These are phyloP conservation scores for Sclerotinia sclerotiorum DNA, from an alignment of 2,329 filamentous ascomycete genomes.

Conservation along the genomic window DNA sequence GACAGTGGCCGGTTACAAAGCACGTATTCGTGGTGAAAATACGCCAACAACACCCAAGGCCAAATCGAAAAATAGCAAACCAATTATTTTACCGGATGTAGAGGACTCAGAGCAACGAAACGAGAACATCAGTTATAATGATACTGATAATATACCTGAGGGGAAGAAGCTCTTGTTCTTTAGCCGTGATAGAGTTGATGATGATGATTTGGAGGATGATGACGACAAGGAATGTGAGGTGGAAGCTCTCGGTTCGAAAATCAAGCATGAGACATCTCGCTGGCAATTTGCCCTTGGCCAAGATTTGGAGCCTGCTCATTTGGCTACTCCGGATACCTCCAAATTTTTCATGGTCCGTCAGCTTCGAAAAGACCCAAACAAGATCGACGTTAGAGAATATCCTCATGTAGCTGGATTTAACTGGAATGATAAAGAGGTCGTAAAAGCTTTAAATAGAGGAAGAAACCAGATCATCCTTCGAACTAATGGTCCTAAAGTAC, in stretches of 20 bases:
- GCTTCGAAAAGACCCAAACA: neutral
- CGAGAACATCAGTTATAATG: neutral
- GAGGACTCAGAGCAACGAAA: neutral
- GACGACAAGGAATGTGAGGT: neutral
- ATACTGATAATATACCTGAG: neutral
- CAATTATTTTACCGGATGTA: neutral
- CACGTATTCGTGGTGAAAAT: neutral
- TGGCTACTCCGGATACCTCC: slow-evolving; percentile 20
- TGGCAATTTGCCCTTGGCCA: slow-evolving; percentile 27
- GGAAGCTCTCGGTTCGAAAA: neutral
- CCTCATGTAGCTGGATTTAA: slow-evolving; percentile 20
- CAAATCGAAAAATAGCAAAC: neutral
- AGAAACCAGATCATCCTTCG: slow-evolving; percentile 19
- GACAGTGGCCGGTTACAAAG: neutral
- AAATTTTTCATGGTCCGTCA: slow-evolving; percentile 27
- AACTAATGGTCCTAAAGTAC: neutral
- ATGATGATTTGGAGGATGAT: neutral
- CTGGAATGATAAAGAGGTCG: slow-evolving; percentile 16
- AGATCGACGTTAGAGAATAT: slow-evolving; percentile 22
- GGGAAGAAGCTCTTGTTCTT: neutral
- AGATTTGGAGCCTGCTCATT: neutral
- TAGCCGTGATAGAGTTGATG: neutral
- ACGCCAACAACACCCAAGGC: neutral
- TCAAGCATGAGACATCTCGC: neutral
- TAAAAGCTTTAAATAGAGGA: slow-evolving; percentile 23